Percentiles rank a stretch among this genome's conserved stretches.
Evolutionary conservation across 305 asterid genomes (phyloP).

Genomic region (Fraxinus xanthoxyloides): DNA sequence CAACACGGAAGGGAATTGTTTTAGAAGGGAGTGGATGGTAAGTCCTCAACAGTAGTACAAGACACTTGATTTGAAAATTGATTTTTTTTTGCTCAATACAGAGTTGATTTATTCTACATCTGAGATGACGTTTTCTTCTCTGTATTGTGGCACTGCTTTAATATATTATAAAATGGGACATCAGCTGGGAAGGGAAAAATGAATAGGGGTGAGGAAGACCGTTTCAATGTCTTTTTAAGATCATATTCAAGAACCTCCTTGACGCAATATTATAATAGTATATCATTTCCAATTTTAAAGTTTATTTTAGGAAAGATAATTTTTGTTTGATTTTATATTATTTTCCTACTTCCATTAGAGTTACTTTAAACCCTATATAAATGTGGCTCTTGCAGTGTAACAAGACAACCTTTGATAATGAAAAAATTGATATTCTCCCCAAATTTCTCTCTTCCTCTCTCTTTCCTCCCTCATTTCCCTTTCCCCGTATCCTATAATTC

Average conservation of each 20-base stretch:
- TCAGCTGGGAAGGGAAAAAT: not conserved
- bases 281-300: no score
- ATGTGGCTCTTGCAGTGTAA: no score
- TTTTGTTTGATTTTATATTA: no score
- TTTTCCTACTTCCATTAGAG: no score
- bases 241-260: not conserved
- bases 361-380: no score
- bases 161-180: not conserved
- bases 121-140: not conserved
- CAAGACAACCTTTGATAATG: no score
- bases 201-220: not conserved
- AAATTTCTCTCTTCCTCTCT: no score
- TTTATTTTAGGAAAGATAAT: no score
- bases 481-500: no score
- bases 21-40: not conserved
- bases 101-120: not conserved
- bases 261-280: no score
- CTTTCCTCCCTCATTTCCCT: no score
- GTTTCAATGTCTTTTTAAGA: not conserved
- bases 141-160: not conserved
- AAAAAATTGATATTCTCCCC: no score
- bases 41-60: not conserved
- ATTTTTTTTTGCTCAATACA: not conserved
- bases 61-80: not conserved
- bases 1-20: not conserved